Percentiles rank a stretch among this genome's conserved stretches.
Evolutionary conservation across 139 green algal species (phyloP).

Genomic region (Tetradesmus lagerheimii): DNA sequence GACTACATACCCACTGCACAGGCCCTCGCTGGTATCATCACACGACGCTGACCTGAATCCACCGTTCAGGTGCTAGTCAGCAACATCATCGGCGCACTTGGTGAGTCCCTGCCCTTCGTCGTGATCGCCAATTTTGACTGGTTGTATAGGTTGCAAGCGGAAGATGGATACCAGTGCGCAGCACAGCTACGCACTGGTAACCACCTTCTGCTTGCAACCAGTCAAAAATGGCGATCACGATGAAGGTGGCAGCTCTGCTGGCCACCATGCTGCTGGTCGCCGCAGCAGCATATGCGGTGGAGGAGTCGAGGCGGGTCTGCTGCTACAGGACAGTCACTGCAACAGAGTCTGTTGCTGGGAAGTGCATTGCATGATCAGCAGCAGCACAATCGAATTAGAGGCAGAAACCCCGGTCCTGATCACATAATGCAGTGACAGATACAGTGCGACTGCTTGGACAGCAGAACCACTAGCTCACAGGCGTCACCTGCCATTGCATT

Average conservation of each 20-base stretch:
- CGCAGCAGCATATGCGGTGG: neutral
- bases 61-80: neutral
- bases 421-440: no score
- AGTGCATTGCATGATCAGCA: neutral
- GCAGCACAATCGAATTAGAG: no score
- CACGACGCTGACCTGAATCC: no score
- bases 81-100: neutral
- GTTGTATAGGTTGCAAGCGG: neutral
- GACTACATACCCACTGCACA: neutral
- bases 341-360: neutral
- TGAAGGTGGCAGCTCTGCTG: neutral
- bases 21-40: no score
- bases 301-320: neutral
- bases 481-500: no score
- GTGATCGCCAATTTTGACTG: neutral
- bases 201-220: neutral
- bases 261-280: neutral
- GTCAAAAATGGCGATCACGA: neutral
- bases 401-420: no score
- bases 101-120: neutral
- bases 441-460: no score
- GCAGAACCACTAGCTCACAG: no score
- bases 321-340: neutral
- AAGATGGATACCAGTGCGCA: neutral
- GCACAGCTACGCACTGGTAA: neutral